Conservation (phyloP, 2,329 filamentous ascomycete species). For the Sclerotinia trifoliorum region DNA sequence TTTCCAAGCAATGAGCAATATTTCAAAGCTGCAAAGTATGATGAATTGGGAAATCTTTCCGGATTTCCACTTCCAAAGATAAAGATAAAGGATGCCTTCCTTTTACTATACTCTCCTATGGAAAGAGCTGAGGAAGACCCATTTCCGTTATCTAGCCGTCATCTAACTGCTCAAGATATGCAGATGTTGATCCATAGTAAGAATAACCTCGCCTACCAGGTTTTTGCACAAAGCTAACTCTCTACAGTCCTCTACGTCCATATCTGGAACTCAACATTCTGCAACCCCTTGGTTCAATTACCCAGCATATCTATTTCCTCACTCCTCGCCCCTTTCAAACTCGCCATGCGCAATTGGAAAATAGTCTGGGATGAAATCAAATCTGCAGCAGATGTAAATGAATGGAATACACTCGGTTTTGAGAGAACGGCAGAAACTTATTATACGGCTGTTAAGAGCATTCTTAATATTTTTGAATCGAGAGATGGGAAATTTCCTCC, state of each 20-base stretch:
- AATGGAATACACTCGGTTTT: constrained; percentile 38
- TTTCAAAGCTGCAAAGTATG: constrained; percentile 35
- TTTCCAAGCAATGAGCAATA: constrained; percentile 36
- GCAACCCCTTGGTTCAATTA: constrained; percentile 31
- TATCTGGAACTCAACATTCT: constrained; percentile 36
- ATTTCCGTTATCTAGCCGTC: constrained; percentile 25
- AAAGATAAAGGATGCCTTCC: constrained; percentile 38
- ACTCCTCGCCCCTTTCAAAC: constrained; percentile 33
- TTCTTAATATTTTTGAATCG: constrained; percentile 34
- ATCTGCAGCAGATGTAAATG: constrained; percentile 23
- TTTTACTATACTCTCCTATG: constrained; percentile 30
- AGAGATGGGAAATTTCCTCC: constrained; percentile 31
- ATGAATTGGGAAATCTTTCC: constrained; percentile 29
- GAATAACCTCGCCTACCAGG: constrained; percentile 8
- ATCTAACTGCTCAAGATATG: constrained; percentile 37
- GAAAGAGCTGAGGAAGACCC: constrained; percentile 29
- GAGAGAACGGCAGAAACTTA: constrained; percentile 38
- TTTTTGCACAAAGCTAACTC: background rate
- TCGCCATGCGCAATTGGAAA: constrained; percentile 37
- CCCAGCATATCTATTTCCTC: constrained; percentile 26
- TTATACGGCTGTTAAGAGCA: constrained; percentile 31
- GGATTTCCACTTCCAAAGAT: constrained; percentile 30
- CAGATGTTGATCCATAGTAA: constrained; percentile 39
- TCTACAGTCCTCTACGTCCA: constrained; percentile 37
- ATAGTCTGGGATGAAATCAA: constrained; percentile 37